These are phyloP conservation scores for Ophioceras dolichostomum DNA, from an alignment of 2,329 filamentous ascomycete genomes.

Conservation along the genomic window DNA sequence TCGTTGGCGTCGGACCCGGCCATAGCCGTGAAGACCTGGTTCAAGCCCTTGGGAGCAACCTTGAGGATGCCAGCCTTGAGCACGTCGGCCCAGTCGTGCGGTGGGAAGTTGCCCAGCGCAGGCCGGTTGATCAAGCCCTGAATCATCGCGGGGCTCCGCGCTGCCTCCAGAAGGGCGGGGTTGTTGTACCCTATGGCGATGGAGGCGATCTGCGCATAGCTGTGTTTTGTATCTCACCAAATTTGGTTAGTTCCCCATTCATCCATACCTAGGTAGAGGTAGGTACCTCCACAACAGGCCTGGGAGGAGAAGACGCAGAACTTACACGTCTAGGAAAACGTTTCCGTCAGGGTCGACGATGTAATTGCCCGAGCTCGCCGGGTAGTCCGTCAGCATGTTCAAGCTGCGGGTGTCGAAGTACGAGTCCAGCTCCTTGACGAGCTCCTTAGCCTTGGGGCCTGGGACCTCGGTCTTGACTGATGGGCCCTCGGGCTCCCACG, in stretches of 20 bases:
- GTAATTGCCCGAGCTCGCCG: constrained; percentile 69
- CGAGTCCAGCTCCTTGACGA: constrained; percentile 57
- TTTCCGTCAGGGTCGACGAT: constrained; percentile 63
- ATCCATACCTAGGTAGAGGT: too few species aligned
- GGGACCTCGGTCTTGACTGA: constrained; percentile 52
- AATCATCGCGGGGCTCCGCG: constrained; percentile 66
- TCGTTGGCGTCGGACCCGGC: constrained; percentile 89
- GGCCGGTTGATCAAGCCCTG: constrained; percentile 77
- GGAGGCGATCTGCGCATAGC: constrained; percentile 84
- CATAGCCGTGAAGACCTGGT: constrained; percentile 86
- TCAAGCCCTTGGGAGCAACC: constrained; percentile 69
- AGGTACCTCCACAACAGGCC: too few species aligned
- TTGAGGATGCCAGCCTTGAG: constrained; percentile 70
- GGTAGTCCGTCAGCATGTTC: constrained; percentile 73
- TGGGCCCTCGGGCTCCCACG: constrained; percentile 36
- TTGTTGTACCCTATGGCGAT: constrained; percentile 94
- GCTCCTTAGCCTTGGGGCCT: constrained; percentile 60
- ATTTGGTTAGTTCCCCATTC: constrained; percentile 1
- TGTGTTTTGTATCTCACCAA: constrained; percentile 17
- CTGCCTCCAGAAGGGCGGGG: constrained; percentile 56
- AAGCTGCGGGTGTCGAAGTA: constrained; percentile 79
- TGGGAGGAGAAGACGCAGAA: constrained; percentile 6
- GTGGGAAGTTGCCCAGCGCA: constrained; percentile 83
- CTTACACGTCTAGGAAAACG: constrained; percentile 58
- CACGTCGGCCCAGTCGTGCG: constrained; percentile 69